Evolutionary conservation across 495 filamentous ascomycete genomes (phyloP).

Genomic region (Talaromyces stipitatus): DNA sequence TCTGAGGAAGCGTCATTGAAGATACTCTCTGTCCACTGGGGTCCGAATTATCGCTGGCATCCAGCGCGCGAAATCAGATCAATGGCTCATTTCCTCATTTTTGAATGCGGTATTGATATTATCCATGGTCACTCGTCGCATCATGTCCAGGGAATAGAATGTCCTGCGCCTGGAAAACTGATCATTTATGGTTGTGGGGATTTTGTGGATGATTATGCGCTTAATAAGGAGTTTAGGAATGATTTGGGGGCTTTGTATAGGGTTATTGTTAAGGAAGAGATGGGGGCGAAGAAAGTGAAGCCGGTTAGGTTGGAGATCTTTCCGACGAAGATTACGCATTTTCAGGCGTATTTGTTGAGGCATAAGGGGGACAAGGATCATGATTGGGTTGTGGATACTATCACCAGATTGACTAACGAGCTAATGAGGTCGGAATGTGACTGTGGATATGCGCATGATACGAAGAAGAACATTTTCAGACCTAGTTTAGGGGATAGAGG

Average conservation of each 20-base stretch:
- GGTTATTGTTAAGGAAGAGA: slow-evolving; percentile 16
- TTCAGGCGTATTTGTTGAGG: slow-evolving; percentile 18
- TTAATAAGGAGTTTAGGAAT: slow-evolving; percentile 28
- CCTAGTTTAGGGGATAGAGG: slow-evolving; percentile 14
- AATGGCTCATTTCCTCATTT: slow-evolving; percentile 34
- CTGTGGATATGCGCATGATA: not conserved
- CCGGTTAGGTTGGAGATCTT: slow-evolving; percentile 23
- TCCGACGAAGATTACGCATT: slow-evolving; percentile 19
- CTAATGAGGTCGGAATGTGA: slow-evolving; percentile 11
- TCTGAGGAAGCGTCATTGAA: no score
- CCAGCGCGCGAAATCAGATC: slow-evolving; percentile 18
- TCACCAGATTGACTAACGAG: slow-evolving; percentile 15
- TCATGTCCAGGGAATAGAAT: slow-evolving; percentile 37
- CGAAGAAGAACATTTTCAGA: not conserved
- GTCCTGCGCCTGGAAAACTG: slow-evolving; percentile 21
- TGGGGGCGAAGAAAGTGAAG: not conserved
- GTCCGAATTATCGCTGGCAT: slow-evolving; percentile 32
- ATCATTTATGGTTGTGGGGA: slow-evolving; percentile 39
- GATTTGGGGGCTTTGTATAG: slow-evolving; percentile 35
- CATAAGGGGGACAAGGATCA: slow-evolving; percentile 17
- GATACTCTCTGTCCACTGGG: slow-evolving; percentile 37
- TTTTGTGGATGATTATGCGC: slow-evolving; percentile 37
- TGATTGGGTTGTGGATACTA: slow-evolving; percentile 16
- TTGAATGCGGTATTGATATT: slow-evolving; percentile 37
- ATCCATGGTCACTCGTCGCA: slow-evolving; percentile 38